These are phyloP conservation scores for Areca catechu DNA, from an alignment of 176 grass and related monocot genomes.

Conservation along the genomic window DNA sequence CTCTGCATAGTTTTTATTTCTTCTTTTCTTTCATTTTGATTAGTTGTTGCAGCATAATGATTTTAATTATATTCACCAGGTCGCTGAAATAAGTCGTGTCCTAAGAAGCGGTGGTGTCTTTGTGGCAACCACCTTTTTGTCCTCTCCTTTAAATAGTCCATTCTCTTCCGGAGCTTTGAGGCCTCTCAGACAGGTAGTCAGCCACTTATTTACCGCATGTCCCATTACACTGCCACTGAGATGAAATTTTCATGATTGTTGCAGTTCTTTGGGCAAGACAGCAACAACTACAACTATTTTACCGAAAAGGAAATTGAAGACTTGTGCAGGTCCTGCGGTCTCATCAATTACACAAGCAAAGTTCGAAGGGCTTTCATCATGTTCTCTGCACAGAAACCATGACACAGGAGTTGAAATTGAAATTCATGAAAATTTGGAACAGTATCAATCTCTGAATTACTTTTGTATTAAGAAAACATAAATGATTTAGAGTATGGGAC, in stretches of 20 bases:
- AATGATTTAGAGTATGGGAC: too few species aligned
- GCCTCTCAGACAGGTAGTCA: slow-evolving; percentile 64
- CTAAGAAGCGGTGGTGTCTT: slow-evolving; percentile 69
- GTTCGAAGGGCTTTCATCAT: slow-evolving; percentile 79
- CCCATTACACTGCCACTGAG: neutral
- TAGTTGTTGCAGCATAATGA: too few species aligned
- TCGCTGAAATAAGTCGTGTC: slow-evolving; percentile 93
- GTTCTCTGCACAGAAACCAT: slow-evolving; percentile 89
- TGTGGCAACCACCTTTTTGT: slow-evolving; percentile 80
- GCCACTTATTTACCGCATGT: neutral
- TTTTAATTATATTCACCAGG: slow-evolving; percentile 17
- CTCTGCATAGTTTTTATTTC: too few species aligned
- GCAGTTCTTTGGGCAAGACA: slow-evolving; percentile 55
- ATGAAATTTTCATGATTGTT: neutral
- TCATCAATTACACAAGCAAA: slow-evolving; percentile 54
- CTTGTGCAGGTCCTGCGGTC: slow-evolving; percentile 74
- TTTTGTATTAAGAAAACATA: too few species aligned
- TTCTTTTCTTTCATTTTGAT: too few species aligned
- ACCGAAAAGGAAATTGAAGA: slow-evolving; percentile 74
- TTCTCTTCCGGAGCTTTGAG: slow-evolving; percentile 42
- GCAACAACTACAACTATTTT: slow-evolving; percentile 80
- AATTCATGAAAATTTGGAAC: too few species aligned
- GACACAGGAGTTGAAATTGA: neutral
- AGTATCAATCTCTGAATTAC: too few species aligned
- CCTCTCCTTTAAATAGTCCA: slow-evolving; percentile 50